Evolutionary conservation across 768 basidiomycete species (phyloP).

Genomic region (Psilocybe sp.): DNA sequence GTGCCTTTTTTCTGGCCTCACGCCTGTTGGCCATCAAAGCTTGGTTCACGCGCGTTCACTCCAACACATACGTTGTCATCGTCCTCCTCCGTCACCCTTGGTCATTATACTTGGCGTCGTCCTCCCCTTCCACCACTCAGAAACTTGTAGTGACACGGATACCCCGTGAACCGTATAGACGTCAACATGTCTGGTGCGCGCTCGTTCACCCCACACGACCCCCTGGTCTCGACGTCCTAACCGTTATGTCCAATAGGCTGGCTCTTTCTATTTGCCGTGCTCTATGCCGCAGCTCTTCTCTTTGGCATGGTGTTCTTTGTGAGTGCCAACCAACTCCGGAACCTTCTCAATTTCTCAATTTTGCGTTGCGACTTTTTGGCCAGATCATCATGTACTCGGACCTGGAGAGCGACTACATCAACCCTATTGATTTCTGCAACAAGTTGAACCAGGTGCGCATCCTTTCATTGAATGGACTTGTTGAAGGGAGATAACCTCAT

Average conservation of each 20-base stretch:
- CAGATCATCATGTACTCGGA: conserved; percentile 99
- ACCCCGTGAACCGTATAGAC: neutral
- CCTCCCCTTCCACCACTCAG: conserved; percentile 3
- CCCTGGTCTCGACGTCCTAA: conserved; percentile 6
- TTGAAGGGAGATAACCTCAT: neutral
- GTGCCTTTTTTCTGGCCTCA: conserved; percentile 7
- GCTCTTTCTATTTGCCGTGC: conserved; percentile 94
- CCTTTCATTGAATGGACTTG: neutral
- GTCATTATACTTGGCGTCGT: neutral
- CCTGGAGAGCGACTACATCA: conserved; percentile 98
- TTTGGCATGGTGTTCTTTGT: conserved; percentile 99
- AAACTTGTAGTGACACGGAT: neutral
- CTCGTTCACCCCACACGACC: neutral
- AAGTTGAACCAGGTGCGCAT: conserved; percentile 88
- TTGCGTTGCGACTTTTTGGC: neutral
- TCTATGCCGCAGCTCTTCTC: conserved; percentile 87
- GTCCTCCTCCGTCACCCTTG: neutral
- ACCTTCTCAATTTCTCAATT: no score
- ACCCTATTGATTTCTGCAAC: conserved; percentile 99
- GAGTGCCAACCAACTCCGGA: conserved; percentile 30
- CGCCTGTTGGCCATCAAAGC: conserved; percentile 10
- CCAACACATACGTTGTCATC: conserved; percentile 14
- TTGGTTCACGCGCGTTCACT: conserved; percentile 23
- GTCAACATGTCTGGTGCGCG: conserved; percentile 16
- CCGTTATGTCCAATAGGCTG: conserved; percentile 55